Conservation (phyloP, 345 rosid genomes). For the Euphorbia tirucalli region DNA sequence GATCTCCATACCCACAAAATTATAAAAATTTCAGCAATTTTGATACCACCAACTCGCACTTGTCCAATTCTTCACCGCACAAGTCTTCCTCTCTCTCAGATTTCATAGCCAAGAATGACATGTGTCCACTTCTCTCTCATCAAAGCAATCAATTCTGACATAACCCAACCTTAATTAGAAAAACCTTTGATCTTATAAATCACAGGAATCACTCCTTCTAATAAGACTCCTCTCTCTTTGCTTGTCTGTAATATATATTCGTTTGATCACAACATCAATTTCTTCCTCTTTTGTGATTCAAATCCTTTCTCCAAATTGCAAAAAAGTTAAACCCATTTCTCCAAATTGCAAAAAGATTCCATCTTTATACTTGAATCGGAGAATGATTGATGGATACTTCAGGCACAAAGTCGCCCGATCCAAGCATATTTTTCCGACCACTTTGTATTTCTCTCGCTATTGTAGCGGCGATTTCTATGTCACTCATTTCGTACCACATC, state of each 20-base stretch:
- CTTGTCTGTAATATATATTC: too few relatives aligned
- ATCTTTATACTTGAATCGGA: not conserved
- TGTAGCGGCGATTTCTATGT: conserved; percentile 16
- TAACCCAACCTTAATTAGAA: conserved; percentile 11
- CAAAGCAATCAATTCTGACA: too few relatives aligned
- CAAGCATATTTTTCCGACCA: conserved; percentile 32
- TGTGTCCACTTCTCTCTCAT: conserved; percentile 6
- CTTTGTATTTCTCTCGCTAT: conserved; percentile 41
- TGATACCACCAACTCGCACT: not conserved
- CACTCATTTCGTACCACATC: conserved; percentile 37
- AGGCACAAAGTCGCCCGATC: conserved; percentile 10
- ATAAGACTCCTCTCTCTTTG: not conserved
- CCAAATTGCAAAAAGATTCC: not conserved
- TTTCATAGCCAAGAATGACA: conserved; percentile 13
- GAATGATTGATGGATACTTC: conserved; percentile 24
- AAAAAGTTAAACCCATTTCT: not conserved
- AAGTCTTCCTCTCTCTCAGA: not conserved
- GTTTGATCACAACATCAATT: not conserved
- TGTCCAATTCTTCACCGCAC: conserved; percentile 24
- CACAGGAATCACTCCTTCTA: not conserved
- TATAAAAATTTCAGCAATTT: not conserved
- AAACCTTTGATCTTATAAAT: not conserved
- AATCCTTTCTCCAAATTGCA: not conserved
- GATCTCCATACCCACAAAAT: not conserved
- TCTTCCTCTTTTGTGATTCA: not conserved